Base-by-base conservation (phyloP, 805 yeast species). In the Metschnikowia dekortorum region DNA sequence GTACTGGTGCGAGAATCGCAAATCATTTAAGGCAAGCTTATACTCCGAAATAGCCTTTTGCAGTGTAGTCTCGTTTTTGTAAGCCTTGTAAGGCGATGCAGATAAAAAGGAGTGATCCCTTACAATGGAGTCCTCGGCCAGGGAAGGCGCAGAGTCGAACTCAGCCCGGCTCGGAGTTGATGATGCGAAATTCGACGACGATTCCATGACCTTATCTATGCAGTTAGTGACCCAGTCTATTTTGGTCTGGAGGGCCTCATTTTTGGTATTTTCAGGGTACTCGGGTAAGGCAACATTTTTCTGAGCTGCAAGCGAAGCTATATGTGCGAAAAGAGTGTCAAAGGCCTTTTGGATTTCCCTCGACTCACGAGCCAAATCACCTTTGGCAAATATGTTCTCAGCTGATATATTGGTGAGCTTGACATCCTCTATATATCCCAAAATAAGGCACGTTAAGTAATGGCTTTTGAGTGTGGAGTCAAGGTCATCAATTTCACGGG, bases 1-100 rank as follows among this genome's bases (percentile, higher is more conserved):
- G 60, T 84, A 86, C 52, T 76, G 82, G 63, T 85, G 89, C 2
- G 89, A 85, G 61, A 86, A 79, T 55, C 85, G 83, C 47, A 86
- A 70, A 62, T 86, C 94, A 49, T 74, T 78, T 45, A 86, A 68
- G 0, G 90, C 89, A 0, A 85, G 80, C 54, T 74, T 76, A 58
- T 79, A 68, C 33, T 71, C 74, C 34, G 66, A 55, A 16, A 69
- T 29, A 14, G 55, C 46, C 52, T 61, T 64, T 18, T 50, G 49
- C 38, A 53, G 50, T 18, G 50, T 49, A 36, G 44, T 51, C 13
- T 37, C 44, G 10, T 46, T 46, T 13, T 46, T 47, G 47, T 47
- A 44, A 9, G 59, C 53, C 28, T 53, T 57, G 29, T 59, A 52
- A 3, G 70, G 67, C 9, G 65, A 57, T 9, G 56, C 52, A 4